These are phyloP conservation scores for Rhododendron henanense DNA, from an alignment of 148 eudicot species.

Conservation along the genomic window DNA sequence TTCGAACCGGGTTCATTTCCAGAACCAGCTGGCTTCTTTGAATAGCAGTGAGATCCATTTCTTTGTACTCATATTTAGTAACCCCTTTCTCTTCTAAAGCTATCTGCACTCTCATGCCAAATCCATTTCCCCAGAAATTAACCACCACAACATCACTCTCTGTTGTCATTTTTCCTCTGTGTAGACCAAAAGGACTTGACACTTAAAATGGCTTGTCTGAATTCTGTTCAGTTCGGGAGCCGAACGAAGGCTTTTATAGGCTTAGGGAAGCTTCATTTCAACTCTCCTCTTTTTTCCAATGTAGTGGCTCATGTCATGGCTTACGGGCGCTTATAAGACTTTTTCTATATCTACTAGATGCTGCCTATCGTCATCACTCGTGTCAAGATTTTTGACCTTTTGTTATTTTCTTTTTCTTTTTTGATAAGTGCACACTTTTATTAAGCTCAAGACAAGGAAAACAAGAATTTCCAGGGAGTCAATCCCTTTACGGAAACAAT, in stretches of 20 bases:
- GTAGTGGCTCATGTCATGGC: too few species aligned
- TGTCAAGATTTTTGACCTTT: too few species aligned
- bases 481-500: too few species aligned
- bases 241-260: background rate
- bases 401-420: too few species aligned
- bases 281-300: too few species aligned
- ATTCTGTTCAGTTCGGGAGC: background rate
- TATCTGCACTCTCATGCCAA: background rate
- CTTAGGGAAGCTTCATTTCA: too few species aligned
- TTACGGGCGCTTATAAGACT: too few species aligned
- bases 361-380: too few species aligned
- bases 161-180: background rate
- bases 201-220: background rate
- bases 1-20: constrained; percentile 4
- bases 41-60: background rate
- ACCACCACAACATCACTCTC: background rate
- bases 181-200: background rate
- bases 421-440: too few species aligned
- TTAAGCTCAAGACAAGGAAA: too few species aligned
- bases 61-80: background rate
- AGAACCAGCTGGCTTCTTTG: constrained; percentile 6
- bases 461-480: too few species aligned
- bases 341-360: too few species aligned
- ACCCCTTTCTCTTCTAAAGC: constrained; percentile 1
- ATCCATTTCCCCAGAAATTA: background rate